These are phyloP conservation scores for Coniochaeta sp. DNA, from an alignment of 2,329 filamentous ascomycete genomes.

Conservation along the genomic window DNA sequence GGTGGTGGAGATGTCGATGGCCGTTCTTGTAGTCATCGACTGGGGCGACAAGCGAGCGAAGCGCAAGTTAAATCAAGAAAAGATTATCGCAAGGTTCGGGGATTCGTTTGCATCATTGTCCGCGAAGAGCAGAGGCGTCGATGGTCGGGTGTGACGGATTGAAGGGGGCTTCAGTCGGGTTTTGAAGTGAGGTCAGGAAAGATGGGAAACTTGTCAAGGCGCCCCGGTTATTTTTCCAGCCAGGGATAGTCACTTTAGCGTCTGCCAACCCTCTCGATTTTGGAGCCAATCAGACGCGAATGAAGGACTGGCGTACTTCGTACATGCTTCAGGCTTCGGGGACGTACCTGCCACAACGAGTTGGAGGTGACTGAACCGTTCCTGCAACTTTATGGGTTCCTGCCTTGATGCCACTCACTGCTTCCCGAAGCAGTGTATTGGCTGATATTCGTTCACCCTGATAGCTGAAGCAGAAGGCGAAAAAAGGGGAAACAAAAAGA, in stretches of 20 bases:
- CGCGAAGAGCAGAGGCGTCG: not conserved
- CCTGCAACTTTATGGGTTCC: too few species aligned
- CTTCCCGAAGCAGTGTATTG: too few species aligned
- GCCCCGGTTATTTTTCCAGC: not conserved
- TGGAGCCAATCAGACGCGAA: not conserved
- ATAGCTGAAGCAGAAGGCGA: too few species aligned
- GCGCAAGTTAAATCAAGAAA: not conserved
- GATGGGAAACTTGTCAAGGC: slow-evolving; percentile 3
- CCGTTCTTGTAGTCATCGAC: not conserved
- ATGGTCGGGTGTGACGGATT: not conserved
- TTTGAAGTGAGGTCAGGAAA: slow-evolving; percentile 3
- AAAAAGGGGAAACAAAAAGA: too few species aligned
- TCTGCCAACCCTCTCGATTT: not conserved
- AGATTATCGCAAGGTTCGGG: not conserved
- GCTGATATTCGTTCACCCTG: too few species aligned
- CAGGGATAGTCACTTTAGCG: slow-evolving; percentile 1
- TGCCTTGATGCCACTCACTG: too few species aligned
- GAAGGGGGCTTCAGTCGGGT: not conserved
- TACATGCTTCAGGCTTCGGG: not conserved
- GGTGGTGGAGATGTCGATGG: not conserved
- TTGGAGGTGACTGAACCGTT: too few species aligned
- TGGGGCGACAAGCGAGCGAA: not conserved
- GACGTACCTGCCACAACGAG: not conserved
- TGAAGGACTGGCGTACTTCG: not conserved
- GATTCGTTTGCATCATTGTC: not conserved